Evolutionary conservation across 2,329 filamentous ascomycete species (phyloP).

Genomic region (Fusarium subtropicale): DNA sequence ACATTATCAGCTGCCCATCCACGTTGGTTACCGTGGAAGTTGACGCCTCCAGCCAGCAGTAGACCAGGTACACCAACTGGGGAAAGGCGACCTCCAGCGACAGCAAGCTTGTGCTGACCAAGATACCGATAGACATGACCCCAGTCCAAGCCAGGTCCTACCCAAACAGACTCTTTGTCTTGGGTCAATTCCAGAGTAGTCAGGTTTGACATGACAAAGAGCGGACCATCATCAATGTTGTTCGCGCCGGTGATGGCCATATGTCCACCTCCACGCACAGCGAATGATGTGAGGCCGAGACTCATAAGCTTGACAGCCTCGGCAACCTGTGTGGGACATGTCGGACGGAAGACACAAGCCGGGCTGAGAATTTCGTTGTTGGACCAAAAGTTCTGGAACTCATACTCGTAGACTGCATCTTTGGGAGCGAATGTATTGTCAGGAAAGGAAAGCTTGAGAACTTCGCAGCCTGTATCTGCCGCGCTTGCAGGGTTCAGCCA

Average conservation of each 20-base stretch:
- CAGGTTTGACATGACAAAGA: constrained; percentile 36
- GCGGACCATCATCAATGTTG: constrained; percentile 30
- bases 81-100: constrained; percentile 33
- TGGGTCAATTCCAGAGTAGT: constrained; percentile 18
- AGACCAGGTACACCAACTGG: constrained; percentile 37
- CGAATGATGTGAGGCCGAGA: constrained; percentile 7
- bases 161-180: constrained; percentile 25
- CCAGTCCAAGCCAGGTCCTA: constrained; percentile 37
- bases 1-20: constrained; percentile 49
- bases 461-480: constrained; percentile 6
- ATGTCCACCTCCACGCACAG: constrained; percentile 38
- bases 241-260: constrained; percentile 40
- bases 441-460: constrained; percentile 8
- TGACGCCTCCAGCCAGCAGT: constrained; percentile 31
- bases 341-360: constrained; percentile 29
- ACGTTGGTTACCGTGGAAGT: constrained; percentile 43
- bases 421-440: constrained; percentile 9
- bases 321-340: constrained; percentile 9
- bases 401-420: constrained; percentile 17
- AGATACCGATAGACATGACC: constrained; percentile 35
- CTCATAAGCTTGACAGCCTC: not conserved
- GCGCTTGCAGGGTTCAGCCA: not conserved
- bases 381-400: constrained; percentile 31
- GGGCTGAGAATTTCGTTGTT: constrained; percentile 26
- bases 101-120: constrained; percentile 8